Conservation (phyloP, 192 early-diverging fungal species). For the Funneliformis mosseae region DNA sequence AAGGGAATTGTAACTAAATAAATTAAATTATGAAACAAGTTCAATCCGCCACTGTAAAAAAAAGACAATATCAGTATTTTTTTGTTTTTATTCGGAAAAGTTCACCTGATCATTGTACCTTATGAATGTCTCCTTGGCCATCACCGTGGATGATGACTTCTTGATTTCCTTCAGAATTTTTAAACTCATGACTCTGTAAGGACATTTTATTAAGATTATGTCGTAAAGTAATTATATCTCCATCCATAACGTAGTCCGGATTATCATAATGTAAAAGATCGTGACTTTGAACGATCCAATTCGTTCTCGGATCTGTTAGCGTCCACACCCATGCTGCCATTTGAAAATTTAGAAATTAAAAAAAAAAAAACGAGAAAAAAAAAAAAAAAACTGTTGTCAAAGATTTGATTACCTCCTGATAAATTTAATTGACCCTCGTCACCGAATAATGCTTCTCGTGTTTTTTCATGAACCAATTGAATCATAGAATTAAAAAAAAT, state of each 20-base stretch:
- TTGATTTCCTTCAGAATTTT: not conserved
- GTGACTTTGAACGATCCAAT: not conserved
- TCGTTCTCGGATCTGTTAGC: not conserved
- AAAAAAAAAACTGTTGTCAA: too few species aligned
- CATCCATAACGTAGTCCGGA: not conserved
- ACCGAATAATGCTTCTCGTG: not conserved
- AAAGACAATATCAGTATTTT: too few species aligned
- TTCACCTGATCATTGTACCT: not conserved
- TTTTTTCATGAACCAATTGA: not conserved
- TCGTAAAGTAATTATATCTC: not conserved
- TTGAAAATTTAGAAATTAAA: not conserved
- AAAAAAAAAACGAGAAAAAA: too few species aligned
- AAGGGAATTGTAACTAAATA: not conserved
- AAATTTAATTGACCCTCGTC: not conserved
- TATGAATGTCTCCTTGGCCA: not conserved
- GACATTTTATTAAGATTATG: not conserved
- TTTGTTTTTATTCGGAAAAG: too few species aligned
- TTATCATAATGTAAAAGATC: not conserved
- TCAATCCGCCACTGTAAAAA: not conserved
- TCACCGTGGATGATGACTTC: not conserved
- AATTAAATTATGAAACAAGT: not conserved
- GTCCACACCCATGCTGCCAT: not conserved
- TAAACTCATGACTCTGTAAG: not conserved
- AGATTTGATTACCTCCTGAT: not conserved
- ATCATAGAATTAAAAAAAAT: not conserved